These are phyloP conservation scores for Galerina sulciceps DNA, from an alignment of 768 basidiomycete species.

Conservation along the genomic window DNA sequence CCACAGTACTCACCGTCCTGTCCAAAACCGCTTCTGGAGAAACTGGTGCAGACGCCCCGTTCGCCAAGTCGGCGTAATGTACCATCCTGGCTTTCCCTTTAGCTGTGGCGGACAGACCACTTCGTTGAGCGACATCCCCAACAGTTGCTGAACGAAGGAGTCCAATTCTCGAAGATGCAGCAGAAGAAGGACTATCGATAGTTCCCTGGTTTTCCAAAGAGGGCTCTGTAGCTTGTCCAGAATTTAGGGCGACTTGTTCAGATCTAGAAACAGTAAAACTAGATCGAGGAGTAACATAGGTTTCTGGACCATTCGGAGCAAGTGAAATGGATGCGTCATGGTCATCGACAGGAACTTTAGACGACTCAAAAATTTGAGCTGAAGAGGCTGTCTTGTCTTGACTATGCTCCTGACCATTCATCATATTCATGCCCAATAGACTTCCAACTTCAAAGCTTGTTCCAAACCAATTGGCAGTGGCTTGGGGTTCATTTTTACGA, in stretches of 20 bases:
- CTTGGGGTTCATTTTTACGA: slow-evolving; percentile 28
- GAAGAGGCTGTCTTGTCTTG: slow-evolving; percentile 8
- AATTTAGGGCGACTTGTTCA: not conserved
- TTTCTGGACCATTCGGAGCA: slow-evolving; percentile 18
- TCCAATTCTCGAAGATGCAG: slow-evolving; percentile 20
- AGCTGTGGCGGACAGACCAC: not conserved
- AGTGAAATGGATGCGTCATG: not conserved
- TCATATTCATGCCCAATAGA: slow-evolving; percentile 71
- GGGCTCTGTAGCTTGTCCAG: not conserved
- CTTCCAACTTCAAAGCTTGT: slow-evolving; percentile 78
- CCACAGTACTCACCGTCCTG: slow-evolving; percentile 57
- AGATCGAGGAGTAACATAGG: slow-evolving; percentile 31
- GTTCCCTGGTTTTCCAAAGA: not conserved
- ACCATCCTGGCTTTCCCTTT: slow-evolving; percentile 40
- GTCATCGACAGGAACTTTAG: not conserved
- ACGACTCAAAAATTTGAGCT: not conserved
- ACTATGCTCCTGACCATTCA: slow-evolving; percentile 38
- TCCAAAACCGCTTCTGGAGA: slow-evolving; percentile 71
- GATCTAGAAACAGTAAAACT: slow-evolving; percentile 4
- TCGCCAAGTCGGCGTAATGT: slow-evolving; percentile 38
- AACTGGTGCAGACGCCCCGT: slow-evolving; percentile 35
- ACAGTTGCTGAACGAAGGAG: slow-evolving; percentile 3
- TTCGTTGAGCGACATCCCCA: not conserved
- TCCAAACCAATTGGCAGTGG: slow-evolving; percentile 61
- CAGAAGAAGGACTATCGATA: slow-evolving; percentile 1